A percentile compares a stretch with the other conserved stretches of the same genome.
Evolutionary conservation across 2,329 filamentous ascomycete genomes (phyloP).

Genomic region (Trichoderma koningiopsis): DNA sequence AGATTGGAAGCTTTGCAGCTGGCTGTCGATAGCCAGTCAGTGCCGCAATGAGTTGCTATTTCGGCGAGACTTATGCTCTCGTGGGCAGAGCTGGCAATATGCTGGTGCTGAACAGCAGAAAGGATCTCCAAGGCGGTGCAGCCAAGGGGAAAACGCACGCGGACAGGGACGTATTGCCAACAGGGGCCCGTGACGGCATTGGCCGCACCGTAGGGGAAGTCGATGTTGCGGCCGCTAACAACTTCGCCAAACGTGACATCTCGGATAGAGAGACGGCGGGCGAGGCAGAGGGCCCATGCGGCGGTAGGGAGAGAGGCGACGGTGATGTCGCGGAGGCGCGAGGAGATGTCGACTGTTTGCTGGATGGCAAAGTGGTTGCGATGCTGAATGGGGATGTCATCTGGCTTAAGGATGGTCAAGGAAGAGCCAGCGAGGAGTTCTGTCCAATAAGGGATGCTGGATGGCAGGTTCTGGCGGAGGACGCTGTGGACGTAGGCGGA

Average conservation of each 20-base stretch:
- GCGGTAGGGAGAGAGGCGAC: conserved; percentile 67
- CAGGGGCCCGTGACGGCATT: conserved; percentile 65
- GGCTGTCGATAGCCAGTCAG: conserved; percentile 42
- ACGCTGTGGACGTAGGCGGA: conserved; percentile 50
- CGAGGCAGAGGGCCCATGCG: conserved; percentile 65
- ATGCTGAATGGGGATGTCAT: conserved; percentile 39
- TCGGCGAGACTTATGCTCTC: conserved; percentile 58
- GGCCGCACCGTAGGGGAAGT: conserved; percentile 48
- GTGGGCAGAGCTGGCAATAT: conserved; percentile 57
- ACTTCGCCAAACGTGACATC: conserved; percentile 70
- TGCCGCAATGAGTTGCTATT: conserved; percentile 50
- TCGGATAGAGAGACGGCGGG: conserved; percentile 51
- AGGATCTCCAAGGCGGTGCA: conserved; percentile 57
- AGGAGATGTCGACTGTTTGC: conserved; percentile 48
- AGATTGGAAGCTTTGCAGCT: conserved; percentile 29
- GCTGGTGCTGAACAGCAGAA: conserved; percentile 57
- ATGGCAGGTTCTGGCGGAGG: conserved; percentile 44
- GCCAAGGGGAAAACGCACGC: conserved; percentile 54
- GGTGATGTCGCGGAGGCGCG: conserved; percentile 58
- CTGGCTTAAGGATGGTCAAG: conserved; percentile 49
- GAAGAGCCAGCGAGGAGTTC: conserved; percentile 58
- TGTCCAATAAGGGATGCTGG: conserved; percentile 63
- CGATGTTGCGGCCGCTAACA: conserved; percentile 64
- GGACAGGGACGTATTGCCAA: conserved; percentile 67
- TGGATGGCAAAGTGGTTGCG: conserved; percentile 47